Evolutionary conservation across 179 eudicot species (phyloP).

Genomic region (Silene coronaria): DNA sequence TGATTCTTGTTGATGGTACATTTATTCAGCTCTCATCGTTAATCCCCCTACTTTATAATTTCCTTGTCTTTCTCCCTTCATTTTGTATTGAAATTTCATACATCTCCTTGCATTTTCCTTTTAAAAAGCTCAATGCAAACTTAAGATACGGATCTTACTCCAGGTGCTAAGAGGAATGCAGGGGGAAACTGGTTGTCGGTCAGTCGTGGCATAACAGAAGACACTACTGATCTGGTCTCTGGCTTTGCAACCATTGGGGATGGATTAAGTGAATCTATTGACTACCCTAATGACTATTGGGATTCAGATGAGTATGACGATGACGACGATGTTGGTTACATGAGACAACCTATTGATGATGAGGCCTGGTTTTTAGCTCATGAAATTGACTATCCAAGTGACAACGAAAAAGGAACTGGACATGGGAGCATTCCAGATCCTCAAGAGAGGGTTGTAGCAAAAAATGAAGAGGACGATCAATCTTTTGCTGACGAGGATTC

Average conservation of each 20-base stretch:
- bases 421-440: constrained; percentile 72
- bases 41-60: neutral
- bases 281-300: constrained; percentile 92
- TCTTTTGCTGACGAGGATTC: constrained; percentile 97
- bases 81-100: neutral
- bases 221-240: constrained; percentile 85
- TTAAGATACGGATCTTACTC: neutral
- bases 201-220: constrained; percentile 96
- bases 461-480: constrained; percentile 88
- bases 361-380: constrained; percentile 99
- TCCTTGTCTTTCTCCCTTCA: neutral
- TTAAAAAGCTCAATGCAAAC: neutral
- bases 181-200: constrained; percentile 97
- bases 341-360: constrained; percentile 98
- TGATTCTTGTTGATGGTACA: neutral
- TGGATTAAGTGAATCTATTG: constrained; percentile 91
- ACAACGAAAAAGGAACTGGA: constrained; percentile 85
- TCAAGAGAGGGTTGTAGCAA: constrained; percentile 62
- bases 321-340: constrained; percentile 97
- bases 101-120: constrained; percentile 7
- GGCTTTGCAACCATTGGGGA: constrained; percentile 96
- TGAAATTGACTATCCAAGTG: constrained; percentile 99
- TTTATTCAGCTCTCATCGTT: neutral
- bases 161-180: constrained; percentile 66
- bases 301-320: constrained; percentile 99